Evolutionary conservation across 75 land plant genomes (phyloP), one percentile per base, ranked within the genome.

Genomic region (Pinus albicaulis): DNA sequence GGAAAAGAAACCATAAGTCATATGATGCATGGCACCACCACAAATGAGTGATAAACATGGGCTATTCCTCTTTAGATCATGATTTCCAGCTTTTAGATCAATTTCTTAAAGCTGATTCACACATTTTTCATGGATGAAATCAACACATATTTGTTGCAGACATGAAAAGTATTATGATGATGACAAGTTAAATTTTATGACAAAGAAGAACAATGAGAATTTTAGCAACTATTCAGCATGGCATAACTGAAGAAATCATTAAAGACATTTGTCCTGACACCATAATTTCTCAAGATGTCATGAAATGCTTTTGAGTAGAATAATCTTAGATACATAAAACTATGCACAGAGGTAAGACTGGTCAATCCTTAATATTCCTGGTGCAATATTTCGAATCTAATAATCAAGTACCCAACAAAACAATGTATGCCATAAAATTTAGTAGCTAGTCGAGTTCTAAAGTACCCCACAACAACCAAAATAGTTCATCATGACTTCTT

Each of bases 201-300:
- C 81, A 17, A 85, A 88, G 31, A 90, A 89, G 83, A 92, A 94
- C 25, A 74, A 92, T 41, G 80, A 79, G n/a, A 97, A 94, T 84
- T 92, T 97, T 73, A 97, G 99, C 82, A 97, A 97, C 75, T 97
- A 97, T 74, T 97, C 99, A 70, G 95, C 99, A 3, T 97, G 99
- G 99, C 99, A 97, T 76, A 90, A 94, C 77, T 90, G 99, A 38
- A 94, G 99, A 7, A 44, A 44, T 44, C 48, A 44, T 44, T 8
- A 44, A 44, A 44, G 48, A 44, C 48, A 7, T 44, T 8, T 20
- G 1, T 8, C 5, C 71, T 68, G 19, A n/a, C 48, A 38, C 44
- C 52, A 68, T 7, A 31, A 3, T 41, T 68, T 68, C 38, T 38
- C 23, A 66, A 66, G 36, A 38, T 66, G 11, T 19, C 19, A 31